Evolutionary conservation across 1,284 basidiomycete species (phyloP).

Genomic region (Tilletia caries): DNA sequence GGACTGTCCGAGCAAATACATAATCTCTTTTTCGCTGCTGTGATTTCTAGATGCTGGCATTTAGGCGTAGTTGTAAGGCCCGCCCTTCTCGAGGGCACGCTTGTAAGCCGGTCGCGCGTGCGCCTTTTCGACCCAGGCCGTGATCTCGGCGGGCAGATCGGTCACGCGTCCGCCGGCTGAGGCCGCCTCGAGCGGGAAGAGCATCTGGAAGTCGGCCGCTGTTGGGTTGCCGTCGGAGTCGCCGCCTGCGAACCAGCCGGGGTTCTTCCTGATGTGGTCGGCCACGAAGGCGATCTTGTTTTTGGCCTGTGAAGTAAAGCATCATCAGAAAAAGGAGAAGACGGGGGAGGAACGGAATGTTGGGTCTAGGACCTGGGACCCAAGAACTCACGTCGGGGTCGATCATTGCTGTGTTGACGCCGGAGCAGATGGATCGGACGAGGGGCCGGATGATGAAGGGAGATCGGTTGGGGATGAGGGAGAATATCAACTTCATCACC

Average conservation of each 20-base stretch:
- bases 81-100: constrained; percentile 45
- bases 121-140: constrained; percentile 40
- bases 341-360: not conserved
- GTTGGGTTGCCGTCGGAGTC: constrained; percentile 50
- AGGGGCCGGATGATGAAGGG: constrained; percentile 50
- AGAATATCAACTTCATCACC: constrained; percentile 45
- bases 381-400: constrained; percentile 35
- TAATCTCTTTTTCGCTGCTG: too few relatives aligned
- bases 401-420: constrained; percentile 30
- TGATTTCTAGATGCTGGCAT: too few relatives aligned
- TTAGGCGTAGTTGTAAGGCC: constrained; percentile 37
- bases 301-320: constrained; percentile 13
- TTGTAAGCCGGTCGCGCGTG: constrained; percentile 45
- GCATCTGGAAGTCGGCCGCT: constrained; percentile 51
- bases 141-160: constrained; percentile 31
- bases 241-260: constrained; percentile 46
- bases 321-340: not conserved
- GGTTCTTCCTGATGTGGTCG: constrained; percentile 29
- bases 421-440: constrained; percentile 32
- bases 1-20: too few relatives aligned
- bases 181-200: constrained; percentile 47
- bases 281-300: constrained; percentile 33
- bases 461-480: constrained; percentile 37
- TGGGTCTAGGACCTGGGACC: not conserved
- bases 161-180: constrained; percentile 35